Evolutionary conservation across 2,329 filamentous ascomycete species (phyloP).

Genomic region (Didymella exigua): DNA sequence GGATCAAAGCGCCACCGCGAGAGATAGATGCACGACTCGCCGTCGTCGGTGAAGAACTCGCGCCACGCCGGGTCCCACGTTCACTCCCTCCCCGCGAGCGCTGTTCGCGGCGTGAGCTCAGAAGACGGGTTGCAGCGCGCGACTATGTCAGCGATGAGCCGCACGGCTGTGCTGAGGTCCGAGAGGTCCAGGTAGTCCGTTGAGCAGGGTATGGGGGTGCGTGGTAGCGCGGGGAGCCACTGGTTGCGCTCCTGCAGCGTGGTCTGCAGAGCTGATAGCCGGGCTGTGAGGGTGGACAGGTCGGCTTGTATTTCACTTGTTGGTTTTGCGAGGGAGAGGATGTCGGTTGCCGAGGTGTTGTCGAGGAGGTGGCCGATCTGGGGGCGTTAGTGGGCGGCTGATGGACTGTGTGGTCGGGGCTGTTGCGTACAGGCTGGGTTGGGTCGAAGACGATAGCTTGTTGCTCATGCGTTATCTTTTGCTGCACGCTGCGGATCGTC

Average conservation of each 20-base stretch:
- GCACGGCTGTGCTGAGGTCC: slow-evolving; percentile 5
- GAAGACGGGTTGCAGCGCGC: not conserved
- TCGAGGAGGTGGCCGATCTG: slow-evolving; percentile 16
- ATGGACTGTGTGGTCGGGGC: too few relatives aligned
- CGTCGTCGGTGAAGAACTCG: slow-evolving; percentile 4
- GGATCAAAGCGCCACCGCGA: slow-evolving; percentile 11
- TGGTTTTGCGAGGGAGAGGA: slow-evolving; percentile 4
- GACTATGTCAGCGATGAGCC: slow-evolving; percentile 1
- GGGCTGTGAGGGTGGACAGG: not conserved
- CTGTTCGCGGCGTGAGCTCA: not conserved
- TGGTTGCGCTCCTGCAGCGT: not conserved
- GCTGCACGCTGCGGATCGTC: not conserved
- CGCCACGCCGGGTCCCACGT: slow-evolving; percentile 13
- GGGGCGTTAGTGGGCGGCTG: not conserved
- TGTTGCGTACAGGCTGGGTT: slow-evolving; percentile 1
- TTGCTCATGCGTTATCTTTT: not conserved
- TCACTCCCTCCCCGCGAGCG: not conserved
- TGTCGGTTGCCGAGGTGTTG: not conserved
- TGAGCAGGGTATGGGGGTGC: slow-evolving; percentile 1
- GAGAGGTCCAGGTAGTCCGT: slow-evolving; percentile 12
- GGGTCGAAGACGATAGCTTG: slow-evolving; percentile 1
- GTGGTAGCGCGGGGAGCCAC: not conserved
- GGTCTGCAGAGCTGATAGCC: not conserved
- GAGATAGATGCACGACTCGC: not conserved
- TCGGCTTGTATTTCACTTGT: not conserved